Conservation (phyloP, 2,329 filamentous ascomycete genomes). For the Purpureocillium takamizusanense region DNA sequence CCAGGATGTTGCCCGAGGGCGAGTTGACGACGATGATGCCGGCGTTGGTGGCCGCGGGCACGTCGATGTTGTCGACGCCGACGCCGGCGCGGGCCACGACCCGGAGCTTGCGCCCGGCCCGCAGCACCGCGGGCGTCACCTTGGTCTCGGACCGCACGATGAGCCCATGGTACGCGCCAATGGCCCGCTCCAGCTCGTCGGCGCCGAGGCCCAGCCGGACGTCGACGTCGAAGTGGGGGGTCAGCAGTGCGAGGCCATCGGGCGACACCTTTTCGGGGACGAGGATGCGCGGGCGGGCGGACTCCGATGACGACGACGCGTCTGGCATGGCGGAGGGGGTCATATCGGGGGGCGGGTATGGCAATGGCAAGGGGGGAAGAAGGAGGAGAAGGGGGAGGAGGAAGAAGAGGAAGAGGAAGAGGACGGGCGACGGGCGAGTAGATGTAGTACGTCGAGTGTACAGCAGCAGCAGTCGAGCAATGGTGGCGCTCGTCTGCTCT, state of each 20-base stretch:
- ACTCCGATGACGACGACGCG: constrained; percentile 1
- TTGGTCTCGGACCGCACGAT: constrained; percentile 78
- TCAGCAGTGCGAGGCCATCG: constrained; percentile 65
- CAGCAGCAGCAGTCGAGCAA: no score
- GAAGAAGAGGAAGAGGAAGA: no score
- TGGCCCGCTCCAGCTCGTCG: constrained; percentile 55
- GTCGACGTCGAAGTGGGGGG: constrained; percentile 60
- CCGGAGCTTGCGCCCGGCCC: constrained; percentile 58
- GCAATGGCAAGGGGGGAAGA: not conserved
- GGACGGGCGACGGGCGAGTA: no score
- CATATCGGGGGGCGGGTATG: constrained; percentile 7
- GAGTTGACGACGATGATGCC: constrained; percentile 77
- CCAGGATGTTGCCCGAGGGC: constrained; percentile 70
- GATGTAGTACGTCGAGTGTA: no score
- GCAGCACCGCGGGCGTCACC: constrained; percentile 60
- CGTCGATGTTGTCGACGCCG: constrained; percentile 75
- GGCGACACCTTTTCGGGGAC: constrained; percentile 73
- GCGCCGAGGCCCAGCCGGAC: constrained; percentile 53
- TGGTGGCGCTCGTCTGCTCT: no score
- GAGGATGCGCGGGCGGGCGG: constrained; percentile 41
- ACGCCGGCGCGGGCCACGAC: constrained; percentile 76
- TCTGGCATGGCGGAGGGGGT: constrained; percentile 13
- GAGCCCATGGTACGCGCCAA: constrained; percentile 64
- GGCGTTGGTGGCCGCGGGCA: constrained; percentile 59
- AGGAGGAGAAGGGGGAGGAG: not conserved